Evolutionary conservation across 208 protist genomes (phyloP).

Genomic region (Leishmania martiniquensis): DNA sequence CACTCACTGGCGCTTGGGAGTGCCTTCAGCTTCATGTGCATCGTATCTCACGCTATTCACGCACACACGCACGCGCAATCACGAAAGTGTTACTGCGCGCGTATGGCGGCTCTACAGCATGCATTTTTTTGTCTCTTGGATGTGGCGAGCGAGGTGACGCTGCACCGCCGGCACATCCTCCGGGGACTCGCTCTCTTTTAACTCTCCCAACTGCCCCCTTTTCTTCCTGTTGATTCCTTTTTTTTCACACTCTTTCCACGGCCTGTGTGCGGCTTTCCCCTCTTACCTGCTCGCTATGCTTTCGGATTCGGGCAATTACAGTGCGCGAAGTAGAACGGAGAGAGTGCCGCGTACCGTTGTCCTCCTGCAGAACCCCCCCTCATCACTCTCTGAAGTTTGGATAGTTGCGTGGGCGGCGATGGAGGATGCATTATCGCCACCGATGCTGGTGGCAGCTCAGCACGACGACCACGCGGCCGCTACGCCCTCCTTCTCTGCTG

Average conservation of each 20-base stretch:
- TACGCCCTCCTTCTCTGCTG: background rate
- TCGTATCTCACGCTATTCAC: background rate
- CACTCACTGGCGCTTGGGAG: background rate
- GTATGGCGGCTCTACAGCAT: no score
- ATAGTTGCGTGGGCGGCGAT: background rate
- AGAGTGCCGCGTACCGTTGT: background rate
- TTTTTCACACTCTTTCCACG: background rate
- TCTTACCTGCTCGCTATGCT: background rate
- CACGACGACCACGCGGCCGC: background rate
- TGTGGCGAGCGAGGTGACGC: no score
- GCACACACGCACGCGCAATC: no score
- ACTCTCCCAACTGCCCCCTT: background rate
- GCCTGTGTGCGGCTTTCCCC: background rate
- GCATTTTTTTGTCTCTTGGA: no score
- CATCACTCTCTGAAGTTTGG: background rate
- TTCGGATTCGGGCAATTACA: background rate
- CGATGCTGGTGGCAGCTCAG: background rate
- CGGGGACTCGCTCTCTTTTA: no score
- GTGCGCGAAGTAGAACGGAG: background rate
- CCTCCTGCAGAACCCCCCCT: background rate
- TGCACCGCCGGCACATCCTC: no score
- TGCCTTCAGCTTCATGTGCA: background rate
- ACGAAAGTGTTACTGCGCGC: no score
- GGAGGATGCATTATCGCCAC: background rate
- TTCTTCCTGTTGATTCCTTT: background rate